A percentile compares a stretch with the other conserved stretches of the same genome.
phyloP scores from a whole-genome alignment of 2,329 filamentous ascomycete genomes.

The Microdochium bolleyi region DNA sequence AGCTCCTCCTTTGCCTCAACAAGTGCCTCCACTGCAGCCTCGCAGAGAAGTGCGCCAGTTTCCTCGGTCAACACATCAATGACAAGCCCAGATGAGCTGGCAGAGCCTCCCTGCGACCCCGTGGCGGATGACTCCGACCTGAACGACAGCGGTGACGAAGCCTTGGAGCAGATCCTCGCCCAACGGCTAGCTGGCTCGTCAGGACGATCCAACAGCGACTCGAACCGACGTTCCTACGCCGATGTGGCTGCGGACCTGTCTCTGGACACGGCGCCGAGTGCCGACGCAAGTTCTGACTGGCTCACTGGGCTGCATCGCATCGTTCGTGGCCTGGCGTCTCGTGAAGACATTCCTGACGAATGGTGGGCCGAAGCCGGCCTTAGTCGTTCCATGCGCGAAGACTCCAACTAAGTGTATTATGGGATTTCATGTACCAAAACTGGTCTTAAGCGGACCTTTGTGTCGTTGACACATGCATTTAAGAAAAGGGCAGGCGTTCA shows the following conservation, averaged over 20 bases:
- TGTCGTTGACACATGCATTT: background rate
- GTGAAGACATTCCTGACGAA: conserved; percentile 72
- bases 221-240: conserved; percentile 23
- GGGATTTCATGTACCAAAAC: background rate
- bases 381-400: conserved; percentile 40
- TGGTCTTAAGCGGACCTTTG: background rate
- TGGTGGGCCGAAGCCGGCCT: conserved; percentile 72
- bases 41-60: conserved; percentile 25
- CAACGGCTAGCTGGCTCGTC: conserved; percentile 2
- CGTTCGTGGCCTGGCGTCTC: conserved; percentile 58
- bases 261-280: conserved; percentile 10
- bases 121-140: conserved; percentile 48
- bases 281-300: conserved; percentile 27
- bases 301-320: conserved; percentile 64
- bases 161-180: conserved; percentile 4
- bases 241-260: conserved; percentile 34
- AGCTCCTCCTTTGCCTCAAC: conserved; percentile 76
- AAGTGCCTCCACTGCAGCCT: conserved; percentile 34
- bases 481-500: too few species aligned
- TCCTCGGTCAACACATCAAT: conserved; percentile 38
- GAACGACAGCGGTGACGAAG: conserved; percentile 38
- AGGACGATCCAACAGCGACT: conserved; percentile 3
- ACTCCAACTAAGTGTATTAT: background rate
- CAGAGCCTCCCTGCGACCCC: conserved; percentile 40
- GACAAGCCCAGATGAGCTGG: conserved; percentile 30